Evolutionary conservation across 495 filamentous ascomycete species (phyloP), one percentile per base, ranked within the genome.

Genomic region (Xylaria curta): DNA sequence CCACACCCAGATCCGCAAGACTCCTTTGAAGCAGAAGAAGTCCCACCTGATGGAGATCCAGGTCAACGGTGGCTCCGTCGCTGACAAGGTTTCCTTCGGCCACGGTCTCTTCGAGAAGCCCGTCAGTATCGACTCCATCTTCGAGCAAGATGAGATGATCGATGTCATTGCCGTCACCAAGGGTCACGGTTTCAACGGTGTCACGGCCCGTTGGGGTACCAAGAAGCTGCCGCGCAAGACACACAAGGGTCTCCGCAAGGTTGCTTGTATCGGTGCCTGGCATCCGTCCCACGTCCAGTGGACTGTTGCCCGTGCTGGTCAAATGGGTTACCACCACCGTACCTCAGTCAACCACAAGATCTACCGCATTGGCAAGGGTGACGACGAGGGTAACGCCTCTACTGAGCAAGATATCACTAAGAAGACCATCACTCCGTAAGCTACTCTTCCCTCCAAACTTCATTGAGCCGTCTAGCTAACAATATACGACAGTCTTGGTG

Each of bases 151-250:
- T 82, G 97, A 99, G 93, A 92, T 99, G 90, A 96, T 99, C 76
- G 97, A 99, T 84, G 94, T 96, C 83, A 99, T 99, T 82, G 97
- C 95, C 80, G 95, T 99, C 82, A 99, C 97, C 87, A 98, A 97
- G 91, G 97, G 97, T 89, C 94, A 98, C 88, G 97, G 97, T 82
- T 98, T 92, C 91, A 86, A 89, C 81, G 97, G 97, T 92, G 97
- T 99, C 77, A 99, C 97, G 68, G 88, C 90, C 84, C 91, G 97
- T 87, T 99, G 97, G 97, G 97, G 97, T 76, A 99, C 97, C 84
- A 99, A 97, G 93, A 99, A 99, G 93, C 93, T 99, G 76, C 97
- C 97, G 76, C 93, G 97, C 81, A 99, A 99, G 93, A 99, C 97
- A 76, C 97, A 99, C 91, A 99, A 99, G 91, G 97, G 97, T 95